Evolutionary conservation across 768 basidiomycete genomes (phyloP), one percentile per base, ranked within the genome.

Genomic region (Phylloporus arenicola): DNA sequence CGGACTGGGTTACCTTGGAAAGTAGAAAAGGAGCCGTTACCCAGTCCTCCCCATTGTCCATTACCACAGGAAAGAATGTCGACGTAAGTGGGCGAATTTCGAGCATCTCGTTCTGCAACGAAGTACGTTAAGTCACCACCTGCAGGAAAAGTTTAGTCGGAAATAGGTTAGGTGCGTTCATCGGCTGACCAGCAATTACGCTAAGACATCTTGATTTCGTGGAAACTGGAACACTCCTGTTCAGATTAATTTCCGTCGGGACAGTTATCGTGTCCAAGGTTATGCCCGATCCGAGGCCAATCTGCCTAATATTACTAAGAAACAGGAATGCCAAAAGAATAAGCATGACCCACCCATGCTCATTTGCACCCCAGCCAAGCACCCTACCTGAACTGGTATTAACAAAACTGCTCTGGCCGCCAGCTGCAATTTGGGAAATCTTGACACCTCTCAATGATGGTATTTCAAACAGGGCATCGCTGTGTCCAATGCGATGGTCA

Each of bases 321-420:
- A 19, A 43, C 42, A 5, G 16, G 31, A 35, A 34, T 30, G 19
- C 5, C 1, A n/a, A 37, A 24, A 16, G 9, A 31, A 22, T 10
- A 17, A 27, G 25, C 6, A 14, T 34, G 13, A 49, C 77, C 45
- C 57, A 86, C 86, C 92, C 92, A 57, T 77, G 86, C 55, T 88
- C 84, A 63, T 96, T 95, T 1, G 89, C 89, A 40, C 93, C 93
- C 82, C 88, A 95, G 0, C 83, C 90, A 17, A 97, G 76, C 10
- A 94, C 87, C 47, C 82, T 74, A 2, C 92, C 93, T 3, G 72
- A 68, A 6, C 68, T 58, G 0, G 90, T 91, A 22, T 82, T 73
- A 10, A 76, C 84, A 60, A 89, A 91, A 59, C 87, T 92, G 42
- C 78, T 83, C 48, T 82, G 75, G 34, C 74, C 72, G 3, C 90